Evolutionary conservation across 345 rosid genomes (phyloP), one percentile per base, ranked within the genome.

Genomic region (Jatropha curcas): DNA sequence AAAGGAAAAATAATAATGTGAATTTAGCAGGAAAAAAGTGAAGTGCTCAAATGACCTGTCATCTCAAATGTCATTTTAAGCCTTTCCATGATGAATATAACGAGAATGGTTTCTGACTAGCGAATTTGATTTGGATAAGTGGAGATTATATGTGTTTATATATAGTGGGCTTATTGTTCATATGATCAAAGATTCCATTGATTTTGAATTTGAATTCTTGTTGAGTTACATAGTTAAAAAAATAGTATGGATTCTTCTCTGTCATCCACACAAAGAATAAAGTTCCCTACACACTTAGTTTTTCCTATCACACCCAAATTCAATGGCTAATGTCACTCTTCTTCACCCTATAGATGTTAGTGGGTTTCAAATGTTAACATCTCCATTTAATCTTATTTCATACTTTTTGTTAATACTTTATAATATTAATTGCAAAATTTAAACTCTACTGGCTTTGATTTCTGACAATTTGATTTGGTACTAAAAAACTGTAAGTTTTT

Each of bases 141-240:
- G n/a, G 45, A 20, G 43, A 11, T 22, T 43, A 48, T 28, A 5
- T 27, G 30, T 25, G 39, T 17, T n/a, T n/a, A 17, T 71, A 70
- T 74, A 1, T 7, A n/a, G 20, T 48, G 53, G 5, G 6, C n/a
- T 16, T 48, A 17, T 16, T 48, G 53, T 48, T 48, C n/a, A 48
- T 48, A 39, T 70, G 70, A 75, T 82, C 83, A 78, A 78, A 78
- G 74, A 76, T 78, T 79, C 83, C 83, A 50, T 46, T 72, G 13
- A 77, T 72, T 12, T 12, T 51, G 34, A 19, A 45, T 24, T 72
- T 73, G 80, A 79, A 79, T 46, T 24, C 41, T 25, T 41, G 12
- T 4, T 13, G 17, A 68, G 13, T n/a, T n/a, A n/a, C n/a, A n/a
- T n/a, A n/a, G n/a, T n/a, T n/a, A n/a, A n/a, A 31, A 12, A 45